Evolutionary conservation across 2,329 filamentous ascomycete species (phyloP), one percentile per base, ranked within the genome.

Genomic region (Stachybotrys elegans): DNA sequence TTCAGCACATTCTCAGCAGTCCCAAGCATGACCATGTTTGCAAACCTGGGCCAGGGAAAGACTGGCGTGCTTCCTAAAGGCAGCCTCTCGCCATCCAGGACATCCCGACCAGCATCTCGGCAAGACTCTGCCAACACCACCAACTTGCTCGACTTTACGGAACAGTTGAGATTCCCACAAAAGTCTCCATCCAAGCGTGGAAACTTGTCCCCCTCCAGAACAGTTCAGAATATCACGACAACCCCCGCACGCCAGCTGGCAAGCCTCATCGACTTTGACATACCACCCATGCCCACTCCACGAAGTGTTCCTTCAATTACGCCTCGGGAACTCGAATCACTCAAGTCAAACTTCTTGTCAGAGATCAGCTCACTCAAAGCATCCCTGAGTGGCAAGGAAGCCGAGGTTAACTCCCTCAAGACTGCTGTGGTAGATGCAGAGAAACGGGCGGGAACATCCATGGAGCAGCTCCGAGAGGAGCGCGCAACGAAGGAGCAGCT

Each of bases 331-430:
- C 74, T 97, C 3, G 93, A 98, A 61, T 88, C 86, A 13, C 75
- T 97, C 48, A 97, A 97, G 63, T 96, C 91, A 0, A 79, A 79
- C 20, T 94, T 95, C 56, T 76, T 94, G 42, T 95, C 91, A 0
- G 88, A 97, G 61, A 95, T 98, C 47, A 95, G 89, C 49, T 89
- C 87, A n/a, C 78, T 98, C 16, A 93, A 88, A 59, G 93, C 93
- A 4, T 92, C 88, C 9, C 73, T 98, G 9, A 91, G 84, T 56
- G 93, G 93, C 40, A 94, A 93, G 58, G 92, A 97, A 61, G 92
- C 92, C 6, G 91, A 97, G 63, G 88, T 93, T 27, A 76, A 83
- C 41, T 92, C 86, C 25, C 76, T 97, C 46, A 95, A 95, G 62
- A 82, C 86, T 35, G 89, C 93, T 1, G 82, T 97, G 22, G 81